Evolutionary conservation across 208 protist species (phyloP), one percentile per base, ranked within the genome.

Genomic region (Acanthamoeba royreba): DNA sequence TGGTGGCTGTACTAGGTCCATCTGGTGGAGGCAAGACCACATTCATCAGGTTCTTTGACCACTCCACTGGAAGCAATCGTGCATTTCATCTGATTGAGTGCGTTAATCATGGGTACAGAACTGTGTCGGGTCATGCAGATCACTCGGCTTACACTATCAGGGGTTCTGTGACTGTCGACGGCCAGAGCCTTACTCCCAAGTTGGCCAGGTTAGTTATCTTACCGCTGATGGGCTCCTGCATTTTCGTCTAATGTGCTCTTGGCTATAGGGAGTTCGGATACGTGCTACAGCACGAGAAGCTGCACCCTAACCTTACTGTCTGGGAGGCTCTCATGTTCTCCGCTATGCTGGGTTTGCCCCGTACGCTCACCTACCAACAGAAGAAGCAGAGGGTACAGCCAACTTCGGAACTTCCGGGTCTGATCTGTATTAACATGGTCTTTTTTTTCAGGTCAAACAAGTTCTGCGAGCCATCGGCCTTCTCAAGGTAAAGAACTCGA

Each of bases 201-300:
- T 31, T 88, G 2, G 49, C 47, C 43, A 52, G 79, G 79, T n/a
- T 88, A 83, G 33, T 33, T 5, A 7, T 0, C 74, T 0, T 2
- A 8, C 40, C 74, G 8, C 15, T 55, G n/a, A 25, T 17, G 19
- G 19, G 52, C n/a, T 61, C 19, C 52, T 17, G 52, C 22, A 61
- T n/a, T 61, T n/a, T 61, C 52, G 7, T 25, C 52, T 61, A 28
- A 61, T 61, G 53, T 15, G 53, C 31, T 17, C 13, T 3, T 3
- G 53, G 22, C 22, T 49, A 53, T 33, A 86, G 79, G 35, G 49
- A 87, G 28, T 91, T 72, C 43, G 85, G 85, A 1, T 93, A 85
- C 43, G 89, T 93, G 35, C 38, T 85, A 86, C 95, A 96, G 94
- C 77, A 96, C 88, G 95, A 96, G 55, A n/a, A 86, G 28, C 25